Conservation (phyloP, 2,329 filamentous ascomycete genomes). For the Trichoderma koningiopsis region DNA sequence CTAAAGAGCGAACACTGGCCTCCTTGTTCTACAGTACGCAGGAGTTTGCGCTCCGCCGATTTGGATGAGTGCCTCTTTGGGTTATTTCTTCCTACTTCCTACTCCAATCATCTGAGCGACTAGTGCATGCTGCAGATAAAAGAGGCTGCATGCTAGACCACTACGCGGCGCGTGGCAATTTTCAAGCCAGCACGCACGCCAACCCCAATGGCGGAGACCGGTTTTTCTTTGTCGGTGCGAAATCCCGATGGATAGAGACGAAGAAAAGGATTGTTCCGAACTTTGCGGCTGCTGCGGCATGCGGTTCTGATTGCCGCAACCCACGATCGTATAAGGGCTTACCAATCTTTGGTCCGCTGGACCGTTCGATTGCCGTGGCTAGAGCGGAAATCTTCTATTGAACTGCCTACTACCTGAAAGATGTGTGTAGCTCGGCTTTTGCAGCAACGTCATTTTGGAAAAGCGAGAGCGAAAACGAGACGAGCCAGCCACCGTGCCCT, state of each 20-base stretch:
- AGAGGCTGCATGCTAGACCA: conserved; percentile 15
- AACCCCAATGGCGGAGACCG: background rate
- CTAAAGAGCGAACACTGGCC: background rate
- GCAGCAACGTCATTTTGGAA: background rate
- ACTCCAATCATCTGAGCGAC: background rate
- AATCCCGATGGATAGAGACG: background rate
- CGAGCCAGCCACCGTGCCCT: background rate
- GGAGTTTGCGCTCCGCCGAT: background rate
- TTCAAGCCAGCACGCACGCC: background rate
- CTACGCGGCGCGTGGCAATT: conserved; percentile 16
- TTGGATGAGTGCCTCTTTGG: background rate
- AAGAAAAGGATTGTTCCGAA: background rate
- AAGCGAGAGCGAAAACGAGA: background rate
- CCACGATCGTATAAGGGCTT: background rate
- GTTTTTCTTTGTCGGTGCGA: background rate
- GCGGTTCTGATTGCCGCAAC: background rate
- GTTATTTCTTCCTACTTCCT: background rate
- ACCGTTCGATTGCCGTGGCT: background rate
- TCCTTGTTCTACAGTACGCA: background rate
- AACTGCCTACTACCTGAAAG: background rate
- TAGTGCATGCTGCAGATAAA: conserved; percentile 1
- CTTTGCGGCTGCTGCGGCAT: conserved; percentile 1
- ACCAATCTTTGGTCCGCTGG: background rate
- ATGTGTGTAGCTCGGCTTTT: background rate
- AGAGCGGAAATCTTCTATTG: background rate